Conservation (phyloP, 1,284 basidiomycete genomes). For the Butyriboletus appendiculatus region DNA sequence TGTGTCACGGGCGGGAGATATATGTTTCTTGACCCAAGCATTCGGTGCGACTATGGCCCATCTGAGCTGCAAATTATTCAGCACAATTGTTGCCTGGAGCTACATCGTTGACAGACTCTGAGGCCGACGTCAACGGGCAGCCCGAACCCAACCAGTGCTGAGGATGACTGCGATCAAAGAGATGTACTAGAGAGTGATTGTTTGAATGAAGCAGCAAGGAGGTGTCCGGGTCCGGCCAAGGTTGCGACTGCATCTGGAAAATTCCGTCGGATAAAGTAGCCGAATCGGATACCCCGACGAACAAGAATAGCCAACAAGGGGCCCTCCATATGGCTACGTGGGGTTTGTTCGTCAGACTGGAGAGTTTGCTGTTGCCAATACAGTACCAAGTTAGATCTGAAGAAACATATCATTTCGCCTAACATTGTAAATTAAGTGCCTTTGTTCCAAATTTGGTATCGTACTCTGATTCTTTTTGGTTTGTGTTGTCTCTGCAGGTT, state of each 20-base stretch:
- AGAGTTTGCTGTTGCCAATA: background rate
- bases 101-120: background rate
- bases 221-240: background rate
- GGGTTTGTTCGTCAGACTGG: background rate
- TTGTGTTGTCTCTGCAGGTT: slow-evolving; percentile 9
- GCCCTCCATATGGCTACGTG: background rate
- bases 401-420: background rate
- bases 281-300: background rate
- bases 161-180: background rate
- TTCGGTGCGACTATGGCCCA: background rate
- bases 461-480: slow-evolving; percentile 12
- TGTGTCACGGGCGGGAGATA: background rate
- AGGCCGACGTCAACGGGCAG: background rate
- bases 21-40: background rate
- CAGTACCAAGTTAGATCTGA: background rate
- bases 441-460: slow-evolving; percentile 9
- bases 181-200: too few species aligned
- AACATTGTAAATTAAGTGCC: too few species aligned
- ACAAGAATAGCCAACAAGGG: background rate
- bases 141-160: background rate
- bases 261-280: background rate
- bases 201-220: background rate
- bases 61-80: background rate
- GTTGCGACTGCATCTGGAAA: background rate
- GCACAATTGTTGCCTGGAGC: background rate